Percentiles rank a stretch among this genome's conserved stretches.
phyloP scores from a whole-genome alignment of 2,329 filamentous ascomycete genomes.

The Monilinia vaccinii-corymbosi region DNA sequence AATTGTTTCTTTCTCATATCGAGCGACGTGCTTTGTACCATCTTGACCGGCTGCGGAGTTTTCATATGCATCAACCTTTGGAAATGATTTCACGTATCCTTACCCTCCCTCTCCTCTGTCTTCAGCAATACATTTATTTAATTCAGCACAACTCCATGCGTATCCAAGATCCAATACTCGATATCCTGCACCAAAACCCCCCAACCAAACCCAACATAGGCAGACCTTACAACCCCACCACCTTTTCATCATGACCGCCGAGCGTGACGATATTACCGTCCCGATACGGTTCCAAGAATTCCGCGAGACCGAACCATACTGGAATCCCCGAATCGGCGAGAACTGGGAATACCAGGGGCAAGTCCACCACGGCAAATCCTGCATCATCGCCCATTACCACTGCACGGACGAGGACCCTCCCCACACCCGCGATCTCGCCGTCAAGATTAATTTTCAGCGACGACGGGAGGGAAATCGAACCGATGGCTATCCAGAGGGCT shows the following conservation, averaged over 20 bases:
- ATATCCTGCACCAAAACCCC: neutral
- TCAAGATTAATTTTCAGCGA: neutral
- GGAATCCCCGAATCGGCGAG: neutral
- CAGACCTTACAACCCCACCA: neutral
- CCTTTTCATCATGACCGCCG: neutral
- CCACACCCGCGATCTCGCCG: neutral
- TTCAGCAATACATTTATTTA: neutral
- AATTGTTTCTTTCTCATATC: neutral
- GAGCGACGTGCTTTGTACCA: neutral
- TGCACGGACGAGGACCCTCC: neutral
- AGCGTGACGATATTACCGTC: too few relatives aligned
- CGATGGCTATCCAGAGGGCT: neutral
- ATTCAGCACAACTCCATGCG: neutral
- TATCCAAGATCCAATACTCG: too few relatives aligned
- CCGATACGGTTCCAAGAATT: neutral
- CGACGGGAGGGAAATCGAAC: neutral
- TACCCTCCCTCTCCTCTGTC: too few relatives aligned
- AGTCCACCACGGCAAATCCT: neutral
- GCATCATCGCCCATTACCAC: neutral
- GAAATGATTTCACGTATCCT: neutral
- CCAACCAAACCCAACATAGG: neutral
- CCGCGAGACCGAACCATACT: neutral
- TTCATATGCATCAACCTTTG: neutral
- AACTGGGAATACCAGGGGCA: neutral
- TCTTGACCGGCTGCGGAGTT: neutral